Conservation (phyloP, 2,329 filamentous ascomycete species). For the Cryphonectria radicalis region DNA sequence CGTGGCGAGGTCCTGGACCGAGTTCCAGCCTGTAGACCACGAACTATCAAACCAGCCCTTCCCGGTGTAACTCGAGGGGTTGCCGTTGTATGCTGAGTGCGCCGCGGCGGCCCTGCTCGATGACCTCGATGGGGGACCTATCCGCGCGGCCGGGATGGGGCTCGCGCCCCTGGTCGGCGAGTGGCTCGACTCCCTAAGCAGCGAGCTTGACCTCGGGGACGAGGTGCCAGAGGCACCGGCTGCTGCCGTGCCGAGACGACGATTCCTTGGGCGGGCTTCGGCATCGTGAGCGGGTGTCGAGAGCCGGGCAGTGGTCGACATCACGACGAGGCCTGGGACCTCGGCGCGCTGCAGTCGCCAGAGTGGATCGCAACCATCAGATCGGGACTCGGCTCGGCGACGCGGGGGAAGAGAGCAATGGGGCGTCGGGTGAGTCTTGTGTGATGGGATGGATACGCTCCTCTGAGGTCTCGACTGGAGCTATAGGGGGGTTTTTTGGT, state of each 20-base stretch:
- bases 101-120: slow-evolving; percentile 22
- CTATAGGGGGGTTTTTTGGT: neutral
- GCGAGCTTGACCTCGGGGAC: slow-evolving; percentile 36
- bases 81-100: slow-evolving; percentile 16
- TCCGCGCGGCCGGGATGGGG: slow-evolving; percentile 52
- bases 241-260: slow-evolving; percentile 46
- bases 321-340: slow-evolving; percentile 36
- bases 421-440: neutral
- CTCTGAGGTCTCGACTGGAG: neutral
- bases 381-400: slow-evolving; percentile 24
- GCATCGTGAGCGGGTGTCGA: slow-evolving; percentile 47
- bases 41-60: slow-evolving; percentile 54
- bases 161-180: slow-evolving; percentile 47
- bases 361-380: slow-evolving; percentile 34
- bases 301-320: slow-evolving; percentile 51
- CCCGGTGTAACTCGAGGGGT: slow-evolving; percentile 35
- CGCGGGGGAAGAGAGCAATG: slow-evolving; percentile 8
- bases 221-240: slow-evolving; percentile 36
- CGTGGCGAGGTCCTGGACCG: slow-evolving; percentile 58
- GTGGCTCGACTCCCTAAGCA: slow-evolving; percentile 36
- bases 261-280: slow-evolving; percentile 55
- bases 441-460: neutral
- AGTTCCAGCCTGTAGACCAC: slow-evolving; percentile 59
- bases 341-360: slow-evolving; percentile 36
- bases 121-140: slow-evolving; percentile 37